Evolutionary conservation across 345 rosid species (phyloP), one percentile per base, ranked within the genome.

Genomic region (Eucalyptus caleyi): DNA sequence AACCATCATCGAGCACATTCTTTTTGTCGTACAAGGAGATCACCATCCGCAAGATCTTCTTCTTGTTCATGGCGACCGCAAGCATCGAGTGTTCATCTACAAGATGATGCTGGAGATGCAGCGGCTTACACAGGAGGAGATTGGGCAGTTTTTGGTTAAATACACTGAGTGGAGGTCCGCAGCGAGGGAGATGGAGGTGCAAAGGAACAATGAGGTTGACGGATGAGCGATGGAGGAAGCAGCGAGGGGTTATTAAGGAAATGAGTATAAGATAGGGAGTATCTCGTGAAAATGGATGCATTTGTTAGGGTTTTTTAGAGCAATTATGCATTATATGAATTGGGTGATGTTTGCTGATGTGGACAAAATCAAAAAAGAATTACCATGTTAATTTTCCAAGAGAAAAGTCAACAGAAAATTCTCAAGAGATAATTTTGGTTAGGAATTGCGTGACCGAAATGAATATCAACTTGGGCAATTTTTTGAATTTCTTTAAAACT

Each of bases 231-330:
- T 26, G 30, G 30, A 56, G 30, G 62, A 24, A 56, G 62, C 62
- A 26, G 30, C 6, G 30, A 56, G 62, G 30, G 0, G 0, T 0
- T 1, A 56, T 56, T 56, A 56, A 26, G 62, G 30, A 56, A 56
- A 56, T 56, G 62, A 56, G 3, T 24, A 56, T 56, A 10, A 56
- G 30, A 24, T 23, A 10, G 62, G 30, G 30, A 11, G 62, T 56
- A 56, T 23, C 62, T 56, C 30, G 62, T 56, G 3, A 56, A 56
- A 56, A 56, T 24, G 62, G 62, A 56, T 24, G 62, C 62, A 56
- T 56, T 56, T 56, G 14, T 56, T 56, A 56, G 62, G 14, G 62
- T 9, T 23, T 24, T 24, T 56, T 56, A 56, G 62, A 24, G 62
- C 30, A 56, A 56, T 56, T 56, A 10, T 56, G 30, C 62, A 56